phyloP scores from a whole-genome alignment of 805 yeast genomes.

The Candida piceae region DNA sequence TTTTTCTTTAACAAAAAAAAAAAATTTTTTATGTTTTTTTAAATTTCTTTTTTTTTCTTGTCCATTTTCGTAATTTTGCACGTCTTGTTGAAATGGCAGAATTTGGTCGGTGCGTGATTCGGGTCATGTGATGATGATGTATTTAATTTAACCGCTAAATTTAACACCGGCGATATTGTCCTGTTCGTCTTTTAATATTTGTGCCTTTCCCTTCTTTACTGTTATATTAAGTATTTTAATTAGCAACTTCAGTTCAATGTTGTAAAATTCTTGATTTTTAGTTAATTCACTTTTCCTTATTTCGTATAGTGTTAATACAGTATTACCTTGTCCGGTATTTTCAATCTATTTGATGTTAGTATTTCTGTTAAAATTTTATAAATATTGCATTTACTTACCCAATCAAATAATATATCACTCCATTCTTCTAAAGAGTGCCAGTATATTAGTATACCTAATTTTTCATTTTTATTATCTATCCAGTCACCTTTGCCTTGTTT shows the following conservation, averaged over 20 bases:
- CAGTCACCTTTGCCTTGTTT: slow-evolving; percentile 53
- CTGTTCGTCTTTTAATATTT: slow-evolving; percentile 57
- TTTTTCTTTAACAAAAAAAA: no score
- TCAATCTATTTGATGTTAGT: slow-evolving; percentile 37
- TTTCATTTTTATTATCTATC: slow-evolving; percentile 40
- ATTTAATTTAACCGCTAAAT: no score
- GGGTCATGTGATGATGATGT: slow-evolving; percentile 2
- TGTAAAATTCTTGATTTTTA: slow-evolving; percentile 51
- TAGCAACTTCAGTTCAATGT: slow-evolving; percentile 55
- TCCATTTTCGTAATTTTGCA: no score
- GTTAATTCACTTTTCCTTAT: slow-evolving; percentile 61
- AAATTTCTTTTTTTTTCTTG: no score
- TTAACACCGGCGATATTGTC: slow-evolving; percentile 68
- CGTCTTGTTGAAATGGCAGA: no score
- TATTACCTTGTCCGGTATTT: slow-evolving; percentile 68
- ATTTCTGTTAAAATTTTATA: no score
- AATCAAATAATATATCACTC: slow-evolving; percentile 56
- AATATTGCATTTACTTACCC: no score
- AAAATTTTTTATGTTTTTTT: no score
- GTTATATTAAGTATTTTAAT: slow-evolving; percentile 50
- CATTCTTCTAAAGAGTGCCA: slow-evolving; percentile 71
- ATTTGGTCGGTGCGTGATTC: no score
- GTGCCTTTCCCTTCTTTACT: slow-evolving; percentile 68
- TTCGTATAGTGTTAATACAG: slow-evolving; percentile 80
- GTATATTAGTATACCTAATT: slow-evolving; percentile 47